Conservation (phyloP, 106 monocot species). For the Dendrobium officinale region DNA sequence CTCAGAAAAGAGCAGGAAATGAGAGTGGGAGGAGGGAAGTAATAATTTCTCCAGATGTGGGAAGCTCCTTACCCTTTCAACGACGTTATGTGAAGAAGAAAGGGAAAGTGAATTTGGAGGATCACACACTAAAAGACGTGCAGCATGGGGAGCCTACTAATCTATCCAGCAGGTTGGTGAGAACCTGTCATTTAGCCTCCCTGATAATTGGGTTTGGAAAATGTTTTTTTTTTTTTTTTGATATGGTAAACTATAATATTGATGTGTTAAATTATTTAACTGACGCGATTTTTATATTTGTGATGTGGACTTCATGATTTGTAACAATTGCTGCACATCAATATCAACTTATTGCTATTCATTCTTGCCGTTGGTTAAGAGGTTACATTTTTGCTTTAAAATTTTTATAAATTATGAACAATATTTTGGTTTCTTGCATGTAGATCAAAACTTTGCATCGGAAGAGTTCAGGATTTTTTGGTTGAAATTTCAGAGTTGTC, state of each 20-base stretch:
- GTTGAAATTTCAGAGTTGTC: neutral
- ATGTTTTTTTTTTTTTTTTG: neutral
- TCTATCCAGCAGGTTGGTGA: constrained; percentile 2
- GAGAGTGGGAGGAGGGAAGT: neutral
- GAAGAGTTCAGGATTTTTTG: neutral
- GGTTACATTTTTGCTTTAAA: neutral
- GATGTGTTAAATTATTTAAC: neutral
- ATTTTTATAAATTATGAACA: neutral
- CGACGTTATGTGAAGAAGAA: neutral
- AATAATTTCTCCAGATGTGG: neutral
- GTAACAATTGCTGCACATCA: neutral
- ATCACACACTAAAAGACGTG: neutral
- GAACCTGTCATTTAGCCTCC: neutral
- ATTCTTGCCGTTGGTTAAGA: neutral
- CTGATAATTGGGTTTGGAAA: neutral
- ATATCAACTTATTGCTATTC: too few species aligned
- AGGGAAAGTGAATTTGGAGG: constrained; percentile 1
- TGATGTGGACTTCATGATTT: neutral
- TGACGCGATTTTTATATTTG: neutral
- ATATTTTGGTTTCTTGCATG: neutral
- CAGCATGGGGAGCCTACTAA: neutral
- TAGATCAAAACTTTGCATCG: neutral
- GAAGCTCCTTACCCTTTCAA: neutral
- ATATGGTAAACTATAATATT: neutral
- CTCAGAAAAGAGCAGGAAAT: neutral